Base-by-base conservation (phyloP, 2,329 filamentous ascomycete genomes). In the Arthrobotrys entomopaga region DNA sequence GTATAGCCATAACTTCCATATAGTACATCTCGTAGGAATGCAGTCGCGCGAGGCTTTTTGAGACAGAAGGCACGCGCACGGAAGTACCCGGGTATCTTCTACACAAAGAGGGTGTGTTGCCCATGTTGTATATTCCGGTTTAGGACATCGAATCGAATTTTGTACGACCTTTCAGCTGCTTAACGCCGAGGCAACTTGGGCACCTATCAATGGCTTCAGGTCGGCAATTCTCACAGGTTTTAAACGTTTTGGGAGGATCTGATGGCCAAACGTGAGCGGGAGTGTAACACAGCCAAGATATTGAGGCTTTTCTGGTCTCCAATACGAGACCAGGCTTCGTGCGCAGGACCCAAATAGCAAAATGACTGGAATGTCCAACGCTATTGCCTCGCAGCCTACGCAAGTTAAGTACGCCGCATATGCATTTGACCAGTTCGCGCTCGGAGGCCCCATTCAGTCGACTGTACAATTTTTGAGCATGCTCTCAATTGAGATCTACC, bases 81-180 rank as follows among this genome's bases (percentile, higher is more conserved):
- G 16, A 19, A 46, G 16, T 46, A 19, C n/a, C 42, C 13, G 42
- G 16, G 16, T 13, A n/a, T 13, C n/a, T n/a, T n/a, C n/a, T n/a
- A n/a, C n/a, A n/a, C 15, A 13, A 34, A 5, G 5, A 34, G 29
- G 48, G 19, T 53, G 50, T 34, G 50, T 53, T 53, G 50, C n/a
- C 2, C 1, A 22, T 26, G 50, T 13, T 19, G 19, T 13, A 50
- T 26, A 26, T 8, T 53, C 50, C 11, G 50, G 29, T 50, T 53
- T 20, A 22, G 50, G 50, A 15, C 29, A 53, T 53, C 24, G 20
- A 53, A 34, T 34, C 50, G 22, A 53, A 15, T 20, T n/a, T 22
- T 22, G n/a, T 50, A 16, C 48, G 2, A 22, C 48, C 46, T 50
- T 22, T 50, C 46, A 50, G 46, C 46, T 50, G n/a, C 46, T 50